Base-by-base conservation (phyloP, 768 basidiomycete species). In the Boletus rufocinnamomeus region DNA sequence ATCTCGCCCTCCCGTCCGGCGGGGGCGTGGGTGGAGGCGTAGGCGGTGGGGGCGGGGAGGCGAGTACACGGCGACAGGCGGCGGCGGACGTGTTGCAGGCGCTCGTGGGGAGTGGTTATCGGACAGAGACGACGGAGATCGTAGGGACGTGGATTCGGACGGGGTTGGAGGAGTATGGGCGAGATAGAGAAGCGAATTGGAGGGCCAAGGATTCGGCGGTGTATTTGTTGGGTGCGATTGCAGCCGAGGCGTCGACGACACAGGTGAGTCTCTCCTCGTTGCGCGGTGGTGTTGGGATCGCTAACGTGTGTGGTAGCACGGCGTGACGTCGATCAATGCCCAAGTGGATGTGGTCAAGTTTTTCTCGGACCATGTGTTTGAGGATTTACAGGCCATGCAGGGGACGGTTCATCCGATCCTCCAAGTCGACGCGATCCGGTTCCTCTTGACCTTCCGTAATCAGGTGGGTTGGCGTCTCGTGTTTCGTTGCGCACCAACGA, bases 61-160 rank as follows among this genome's bases (percentile, higher is more conserved):
- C 84, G 30, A 85, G 90, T 44, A 98, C 95, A 0, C 84, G 95
- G 32, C 80, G 96, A 41, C 93, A 97, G 66, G 91, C 96, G 3
- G 96, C 95, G 1, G 94, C 91, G 0, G 96, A 99, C 66, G 92
- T 98, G n/a, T 83, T 97, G 3, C 91, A 94, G 56, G 92, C 95
- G 0, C 79, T 99, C 4, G 92, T 97, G 19, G 77, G 84, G 11
- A 84, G 84, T 58, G 87, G 93, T 40, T 87, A 86, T 62, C 95
- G 97, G 68, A 71, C 81, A 1, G 90, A 93, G 63, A 84, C 94
- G n/a, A 98, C 96, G 0, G 84, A 86, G 59, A 88, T 96, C 60
- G 89, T 94, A 32, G 85, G 88, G 48, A 73, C 80, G n/a, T 97
- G 93, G 86, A 92, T 99, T 59, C 79, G 77, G 28, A 80, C 80